These are phyloP conservation scores for Podosphaera fusca DNA, from an alignment of 2,329 filamentous ascomycete species.

Conservation along the genomic window DNA sequence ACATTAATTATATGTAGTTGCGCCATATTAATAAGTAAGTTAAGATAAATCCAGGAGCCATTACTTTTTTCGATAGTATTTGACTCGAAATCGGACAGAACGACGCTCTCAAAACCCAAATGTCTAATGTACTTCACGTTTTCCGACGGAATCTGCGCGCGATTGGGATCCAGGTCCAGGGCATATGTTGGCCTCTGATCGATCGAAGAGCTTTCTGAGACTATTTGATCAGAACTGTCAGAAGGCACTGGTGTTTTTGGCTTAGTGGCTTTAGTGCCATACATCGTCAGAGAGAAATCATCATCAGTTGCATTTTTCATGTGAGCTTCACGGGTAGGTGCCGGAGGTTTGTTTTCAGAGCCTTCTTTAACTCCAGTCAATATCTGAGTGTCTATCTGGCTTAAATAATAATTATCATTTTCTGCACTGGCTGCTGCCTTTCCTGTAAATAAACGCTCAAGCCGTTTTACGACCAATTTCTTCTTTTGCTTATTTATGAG, in stretches of 20 bases:
- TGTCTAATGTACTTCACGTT: slow-evolving; percentile 65
- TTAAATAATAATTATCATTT: slow-evolving; percentile 10
- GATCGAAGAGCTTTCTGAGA: slow-evolving; percentile 17
- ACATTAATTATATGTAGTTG: slow-evolving; percentile 73
- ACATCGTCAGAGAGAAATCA: too few species aligned
- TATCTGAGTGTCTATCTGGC: slow-evolving; percentile 20
- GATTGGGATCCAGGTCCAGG: slow-evolving; percentile 53
- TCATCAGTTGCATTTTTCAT: slow-evolving; percentile 12
- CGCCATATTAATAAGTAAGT: slow-evolving; percentile 57
- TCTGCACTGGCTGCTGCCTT: slow-evolving; percentile 23
- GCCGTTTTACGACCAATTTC: slow-evolving; percentile 48
- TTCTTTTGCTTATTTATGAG: slow-evolving; percentile 34
- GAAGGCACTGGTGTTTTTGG: background rate
- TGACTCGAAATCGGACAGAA: slow-evolving; percentile 24
- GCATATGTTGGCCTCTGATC: slow-evolving; percentile 61
- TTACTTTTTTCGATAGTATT: slow-evolving; percentile 33
- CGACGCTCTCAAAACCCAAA: slow-evolving; percentile 40
- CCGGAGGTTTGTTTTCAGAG: slow-evolving; percentile 4
- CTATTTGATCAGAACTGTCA: slow-evolving; percentile 4
- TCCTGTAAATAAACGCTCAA: slow-evolving; percentile 68
- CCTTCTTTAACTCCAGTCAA: background rate
- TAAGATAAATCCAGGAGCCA: slow-evolving; percentile 65
- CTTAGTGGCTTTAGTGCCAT: too few species aligned
- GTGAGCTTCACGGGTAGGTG: slow-evolving; percentile 20
- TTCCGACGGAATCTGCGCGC: slow-evolving; percentile 50